phyloP scores from a whole-genome alignment of 169 alveolate genomes.

The Plasmodium relictum region DNA sequence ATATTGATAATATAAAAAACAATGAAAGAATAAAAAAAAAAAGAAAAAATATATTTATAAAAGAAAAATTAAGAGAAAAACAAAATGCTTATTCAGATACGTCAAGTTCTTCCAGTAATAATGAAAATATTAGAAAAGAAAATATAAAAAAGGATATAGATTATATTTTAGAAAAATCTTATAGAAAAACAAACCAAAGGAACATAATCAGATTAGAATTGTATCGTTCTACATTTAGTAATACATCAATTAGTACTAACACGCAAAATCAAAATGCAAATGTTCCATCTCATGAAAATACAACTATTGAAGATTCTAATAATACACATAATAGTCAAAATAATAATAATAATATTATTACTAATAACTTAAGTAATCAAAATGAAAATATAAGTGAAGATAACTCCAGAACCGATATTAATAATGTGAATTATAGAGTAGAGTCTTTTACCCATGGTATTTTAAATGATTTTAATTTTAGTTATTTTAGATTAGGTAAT shows the following conservation, averaged over 20 bases:
- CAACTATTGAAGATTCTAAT: constrained; percentile 2
- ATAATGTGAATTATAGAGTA: not conserved
- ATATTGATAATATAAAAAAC: not conserved
- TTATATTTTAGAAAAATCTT: constrained; percentile 26
- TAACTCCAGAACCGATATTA: not conserved
- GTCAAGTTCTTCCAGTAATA: not conserved
- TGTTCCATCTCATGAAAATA: not conserved
- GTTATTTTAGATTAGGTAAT: constrained; percentile 7
- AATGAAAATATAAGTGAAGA: not conserved
- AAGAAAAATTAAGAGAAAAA: constrained; percentile 1
- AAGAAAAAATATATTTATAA: constrained; percentile 3
- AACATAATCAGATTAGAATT: constrained; percentile 2
- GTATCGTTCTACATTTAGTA: constrained; percentile 11
- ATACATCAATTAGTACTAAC: not conserved
- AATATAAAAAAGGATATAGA: constrained; percentile 21
- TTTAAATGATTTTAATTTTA: constrained; percentile 15
- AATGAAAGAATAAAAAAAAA: constrained; percentile 5
- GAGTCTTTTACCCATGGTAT: not conserved
- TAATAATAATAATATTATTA: not conserved
- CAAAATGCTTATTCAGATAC: not conserved
- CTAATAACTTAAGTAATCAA: not conserved
- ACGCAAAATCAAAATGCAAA: not conserved
- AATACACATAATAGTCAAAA: not conserved
- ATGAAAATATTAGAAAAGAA: constrained; percentile 12
- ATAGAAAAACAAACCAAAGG: constrained; percentile 1